Evolutionary conservation across 2,329 filamentous ascomycete species (phyloP), one percentile per base, ranked within the genome.

Genomic region (Polytolypa hystricis): DNA sequence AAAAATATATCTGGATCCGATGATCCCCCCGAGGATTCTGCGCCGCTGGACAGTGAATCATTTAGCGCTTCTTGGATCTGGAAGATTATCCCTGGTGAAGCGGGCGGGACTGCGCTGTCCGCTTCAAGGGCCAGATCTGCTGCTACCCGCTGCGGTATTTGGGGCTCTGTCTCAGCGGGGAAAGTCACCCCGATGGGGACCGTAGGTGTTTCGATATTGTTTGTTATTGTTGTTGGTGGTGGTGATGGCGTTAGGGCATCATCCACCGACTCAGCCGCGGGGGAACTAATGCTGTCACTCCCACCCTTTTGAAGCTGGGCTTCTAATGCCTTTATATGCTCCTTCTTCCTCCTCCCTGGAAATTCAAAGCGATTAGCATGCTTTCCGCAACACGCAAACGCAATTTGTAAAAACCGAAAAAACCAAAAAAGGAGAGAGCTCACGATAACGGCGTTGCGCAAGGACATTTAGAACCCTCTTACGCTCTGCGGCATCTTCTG

Each of bases 391-490:
- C 7, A 25, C n/a, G n/a, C 21, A 7, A n/a, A 7, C 7, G 21
- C 21, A 25, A 25, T n/a, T 7, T 25, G n/a, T 25, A 25, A 25
- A 25, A 25, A 25, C n/a, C n/a, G 7, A 25, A 25, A 25, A 25
- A 25, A 7, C n/a, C n/a, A 8, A 3, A 27, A 16, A 20, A 3
- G 15, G 8, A 14, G 9, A 16, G 11, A 38, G 25, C 55, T 45
- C 45, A 70, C 69, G 56, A 39, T 73, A 73, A 53, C 70, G 58
- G 19, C 70, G 58, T 40, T 73, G 69, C 0, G 70, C 69, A 27
- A 73, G 50, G 6, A 73, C 68, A 33, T 72, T 73, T 6, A 73
- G 44, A 1, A 71, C 57, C n/a, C 69, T 55, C 46, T 72, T 73
- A 12, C 70, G 58, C 50, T 73, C 69, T 1, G 62, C 56, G 1